Conservation (phyloP, 2,329 filamentous ascomycete genomes). For the Sporothrix sp. region DNA sequence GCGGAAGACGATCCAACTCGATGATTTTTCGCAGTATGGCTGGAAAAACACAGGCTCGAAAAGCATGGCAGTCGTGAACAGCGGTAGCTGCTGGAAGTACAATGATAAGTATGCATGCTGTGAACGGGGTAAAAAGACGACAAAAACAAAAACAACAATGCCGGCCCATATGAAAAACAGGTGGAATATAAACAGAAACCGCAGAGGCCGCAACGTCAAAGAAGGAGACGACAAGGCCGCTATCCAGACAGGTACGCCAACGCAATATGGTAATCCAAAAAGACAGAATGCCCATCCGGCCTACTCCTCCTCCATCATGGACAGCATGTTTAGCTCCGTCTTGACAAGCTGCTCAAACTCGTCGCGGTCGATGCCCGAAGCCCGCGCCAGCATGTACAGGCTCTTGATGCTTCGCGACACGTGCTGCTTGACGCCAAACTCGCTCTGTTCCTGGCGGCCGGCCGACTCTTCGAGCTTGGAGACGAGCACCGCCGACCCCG, state of each 20-base stretch:
- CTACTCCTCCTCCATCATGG: slow-evolving; percentile 51
- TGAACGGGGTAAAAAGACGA: no score
- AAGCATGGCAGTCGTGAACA: no score
- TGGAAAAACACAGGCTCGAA: background rate
- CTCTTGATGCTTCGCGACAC: slow-evolving; percentile 69
- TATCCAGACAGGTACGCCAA: background rate
- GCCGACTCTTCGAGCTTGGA: slow-evolving; percentile 51
- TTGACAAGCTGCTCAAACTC: slow-evolving; percentile 67
- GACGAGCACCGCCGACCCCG: slow-evolving; percentile 41
- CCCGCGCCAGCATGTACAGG: slow-evolving; percentile 59
- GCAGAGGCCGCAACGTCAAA: background rate
- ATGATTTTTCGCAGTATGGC: background rate
- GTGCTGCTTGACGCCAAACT: slow-evolving; percentile 69
- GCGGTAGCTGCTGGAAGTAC: no score
- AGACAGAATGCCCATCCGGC: background rate
- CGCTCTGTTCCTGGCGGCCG: slow-evolving; percentile 49
- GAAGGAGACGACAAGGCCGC: background rate
- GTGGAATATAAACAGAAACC: background rate
- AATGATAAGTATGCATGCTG: background rate
- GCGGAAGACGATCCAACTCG: background rate
- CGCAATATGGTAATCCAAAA: background rate
- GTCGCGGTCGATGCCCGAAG: slow-evolving; percentile 60
- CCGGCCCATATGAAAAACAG: no score
- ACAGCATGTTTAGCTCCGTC: slow-evolving; percentile 61
- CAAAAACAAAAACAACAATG: no score